Conservation (phyloP, 208 protist species). For the Leishmania tarentolae region DNA sequence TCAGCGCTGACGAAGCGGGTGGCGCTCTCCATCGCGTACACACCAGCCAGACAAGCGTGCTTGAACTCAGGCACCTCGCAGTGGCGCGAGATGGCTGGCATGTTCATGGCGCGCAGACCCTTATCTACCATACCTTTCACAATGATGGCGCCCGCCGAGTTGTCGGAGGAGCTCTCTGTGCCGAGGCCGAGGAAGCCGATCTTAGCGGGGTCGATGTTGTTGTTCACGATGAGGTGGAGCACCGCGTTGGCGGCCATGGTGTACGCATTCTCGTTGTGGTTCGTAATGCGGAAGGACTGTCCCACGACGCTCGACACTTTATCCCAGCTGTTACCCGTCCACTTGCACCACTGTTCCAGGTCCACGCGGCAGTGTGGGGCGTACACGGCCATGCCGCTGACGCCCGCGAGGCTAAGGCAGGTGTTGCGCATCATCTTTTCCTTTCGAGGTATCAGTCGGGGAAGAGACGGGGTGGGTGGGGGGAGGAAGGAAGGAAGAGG, state of each 20-base stretch:
- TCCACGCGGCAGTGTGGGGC: conserved; percentile 82
- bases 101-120: conserved; percentile 63
- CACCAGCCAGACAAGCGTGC: conserved; percentile 90
- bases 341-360: conserved; percentile 87
- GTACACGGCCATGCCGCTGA: conserved; percentile 89
- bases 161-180: conserved; percentile 89
- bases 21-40: conserved; percentile 90
- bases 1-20: conserved; percentile 69
- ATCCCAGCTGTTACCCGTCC: conserved; percentile 90
- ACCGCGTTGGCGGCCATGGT: conserved; percentile 91
- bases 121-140: conserved; percentile 92
- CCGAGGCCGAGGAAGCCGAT: conserved; percentile 90
- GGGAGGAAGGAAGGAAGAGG: too few relatives aligned
- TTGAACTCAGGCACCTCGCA: conserved; percentile 94
- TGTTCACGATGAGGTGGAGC: conserved; percentile 87
- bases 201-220: conserved; percentile 81
- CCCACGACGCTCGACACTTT: conserved; percentile 90
- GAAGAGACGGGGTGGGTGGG: background rate
- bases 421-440: conserved; percentile 61
- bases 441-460: background rate
- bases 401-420: conserved; percentile 50
- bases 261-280: conserved; percentile 89
- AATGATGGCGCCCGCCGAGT: conserved; percentile 91
- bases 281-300: conserved; percentile 86
- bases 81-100: conserved; percentile 76